Evolutionary conservation across 2,329 filamentous ascomycete genomes (phyloP).

Genomic region (Mariannaea elegans): DNA sequence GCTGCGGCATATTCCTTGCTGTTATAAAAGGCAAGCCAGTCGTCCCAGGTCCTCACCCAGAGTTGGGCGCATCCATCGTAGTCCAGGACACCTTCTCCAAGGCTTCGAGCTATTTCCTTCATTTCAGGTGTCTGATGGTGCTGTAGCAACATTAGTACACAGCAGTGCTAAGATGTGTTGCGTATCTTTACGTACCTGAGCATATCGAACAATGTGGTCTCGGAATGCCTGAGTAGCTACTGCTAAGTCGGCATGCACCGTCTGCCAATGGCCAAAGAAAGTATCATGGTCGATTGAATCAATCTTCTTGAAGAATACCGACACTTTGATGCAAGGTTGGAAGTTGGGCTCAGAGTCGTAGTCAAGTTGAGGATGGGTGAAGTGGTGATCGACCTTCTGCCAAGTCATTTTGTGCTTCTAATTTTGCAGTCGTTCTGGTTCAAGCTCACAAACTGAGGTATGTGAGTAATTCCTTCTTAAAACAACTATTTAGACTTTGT

Average conservation of each 20-base stretch:
- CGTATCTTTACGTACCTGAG: too few species aligned
- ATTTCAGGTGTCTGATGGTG: slow-evolving; percentile 10
- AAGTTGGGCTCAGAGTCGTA: slow-evolving; percentile 8
- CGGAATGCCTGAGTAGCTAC: slow-evolving; percentile 8
- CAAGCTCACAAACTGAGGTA: too few species aligned
- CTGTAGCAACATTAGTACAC: not conserved
- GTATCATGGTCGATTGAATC: slow-evolving; percentile 13
- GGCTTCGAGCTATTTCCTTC: not conserved
- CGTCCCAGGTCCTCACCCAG: slow-evolving; percentile 13
- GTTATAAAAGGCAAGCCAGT: slow-evolving; percentile 15
- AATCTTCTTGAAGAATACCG: slow-evolving; percentile 11
- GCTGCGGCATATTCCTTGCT: slow-evolving; percentile 14
- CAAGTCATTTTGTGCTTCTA: too few species aligned
- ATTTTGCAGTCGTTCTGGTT: too few species aligned
- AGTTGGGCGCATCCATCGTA: slow-evolving; percentile 15
- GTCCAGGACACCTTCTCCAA: slow-evolving; percentile 2
- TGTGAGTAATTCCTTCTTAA: too few species aligned
- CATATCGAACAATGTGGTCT: slow-evolving; percentile 9
- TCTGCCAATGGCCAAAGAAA: slow-evolving; percentile 16
- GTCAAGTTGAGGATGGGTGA: slow-evolving; percentile 3
- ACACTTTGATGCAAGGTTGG: slow-evolving; percentile 13
- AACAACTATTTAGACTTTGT: too few species aligned
- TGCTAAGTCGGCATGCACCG: slow-evolving; percentile 9
- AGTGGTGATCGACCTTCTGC: slow-evolving; percentile 4
- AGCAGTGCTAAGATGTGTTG: not conserved